A percentile compares a stretch with the other conserved stretches of the same genome.
These are phyloP conservation scores for Aspergillus persii DNA, from an alignment of 2,329 filamentous ascomycete species.

Conservation along the genomic window DNA sequence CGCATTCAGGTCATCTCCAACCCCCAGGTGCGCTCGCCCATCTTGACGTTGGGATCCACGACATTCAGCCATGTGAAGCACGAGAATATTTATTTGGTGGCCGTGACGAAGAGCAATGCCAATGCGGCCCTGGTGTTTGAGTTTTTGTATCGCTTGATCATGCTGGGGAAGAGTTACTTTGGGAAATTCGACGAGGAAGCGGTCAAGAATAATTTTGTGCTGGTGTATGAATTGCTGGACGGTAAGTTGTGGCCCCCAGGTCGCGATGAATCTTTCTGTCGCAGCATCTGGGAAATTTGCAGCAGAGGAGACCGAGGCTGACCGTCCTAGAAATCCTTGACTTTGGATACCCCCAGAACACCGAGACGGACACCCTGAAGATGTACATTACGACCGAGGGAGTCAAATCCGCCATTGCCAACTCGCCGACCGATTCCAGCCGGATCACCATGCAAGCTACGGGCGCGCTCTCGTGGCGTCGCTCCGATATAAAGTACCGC, in stretches of 20 bases:
- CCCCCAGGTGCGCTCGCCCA: conserved; percentile 93
- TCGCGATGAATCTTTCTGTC: neutral
- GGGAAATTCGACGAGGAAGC: conserved; percentile 99
- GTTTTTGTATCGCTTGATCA: conserved; percentile 89
- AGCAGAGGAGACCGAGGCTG: neutral
- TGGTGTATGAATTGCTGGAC: conserved; percentile 95
- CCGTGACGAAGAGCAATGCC: conserved; percentile 97
- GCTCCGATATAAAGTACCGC: conserved; percentile 96
- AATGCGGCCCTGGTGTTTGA: conserved; percentile 98
- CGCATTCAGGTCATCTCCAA: conserved; percentile 99
- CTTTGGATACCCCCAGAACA: conserved; percentile 98
- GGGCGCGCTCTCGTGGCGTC: conserved; percentile 92
- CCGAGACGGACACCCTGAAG: conserved; percentile 96
- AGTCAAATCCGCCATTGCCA: conserved; percentile 75
- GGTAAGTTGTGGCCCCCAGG: conserved; percentile 51
- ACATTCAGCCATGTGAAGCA: conserved; percentile 99
- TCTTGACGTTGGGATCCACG: conserved; percentile 93
- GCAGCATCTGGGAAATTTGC: neutral
- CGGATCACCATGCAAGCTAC: conserved; percentile 99
- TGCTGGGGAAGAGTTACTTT: conserved; percentile 92
- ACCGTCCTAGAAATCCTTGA: conserved; percentile 81
- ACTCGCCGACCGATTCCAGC: conserved; percentile 78
- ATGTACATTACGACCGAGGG: conserved; percentile 99
- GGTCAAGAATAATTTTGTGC: conserved; percentile 99
- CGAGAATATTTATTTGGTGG: conserved; percentile 97